phyloP scores from a whole-genome alignment of 305 asterid genomes.

The Solanum chacoense region DNA sequence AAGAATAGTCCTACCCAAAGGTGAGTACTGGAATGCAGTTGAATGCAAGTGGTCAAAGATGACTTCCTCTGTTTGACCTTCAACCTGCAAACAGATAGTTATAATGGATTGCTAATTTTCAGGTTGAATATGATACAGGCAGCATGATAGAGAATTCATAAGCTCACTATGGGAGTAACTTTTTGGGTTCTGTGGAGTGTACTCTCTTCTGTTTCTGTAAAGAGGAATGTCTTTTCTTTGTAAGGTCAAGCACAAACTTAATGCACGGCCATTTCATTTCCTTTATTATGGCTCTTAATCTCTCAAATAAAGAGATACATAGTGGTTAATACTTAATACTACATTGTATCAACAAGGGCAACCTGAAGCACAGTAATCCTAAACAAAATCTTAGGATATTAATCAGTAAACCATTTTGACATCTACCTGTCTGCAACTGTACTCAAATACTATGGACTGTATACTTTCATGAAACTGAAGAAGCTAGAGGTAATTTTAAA shows the following conservation, averaged over 20 bases:
- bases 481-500: not conserved
- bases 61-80: conserved; percentile 76
- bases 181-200: not conserved
- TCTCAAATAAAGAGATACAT: not conserved
- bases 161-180: not conserved
- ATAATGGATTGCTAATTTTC: not conserved
- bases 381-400: not conserved
- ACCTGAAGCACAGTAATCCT: not conserved
- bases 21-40: conserved; percentile 85
- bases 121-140: not conserved
- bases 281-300: not conserved
- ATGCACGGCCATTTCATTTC: not conserved
- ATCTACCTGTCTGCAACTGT: not conserved
- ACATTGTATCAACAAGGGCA: not conserved
- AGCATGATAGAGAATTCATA: not conserved
- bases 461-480: not conserved
- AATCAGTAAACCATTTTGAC: not conserved
- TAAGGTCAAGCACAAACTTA: not conserved
- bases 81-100: conserved; percentile 34
- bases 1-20: conserved; percentile 80
- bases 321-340: not conserved
- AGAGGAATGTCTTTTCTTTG: not conserved
- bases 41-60: conserved; percentile 87
- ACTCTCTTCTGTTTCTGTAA: not conserved
- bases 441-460: not conserved